Conservation (phyloP, 768 basidiomycete species). For the Trametes meyenii region DNA sequence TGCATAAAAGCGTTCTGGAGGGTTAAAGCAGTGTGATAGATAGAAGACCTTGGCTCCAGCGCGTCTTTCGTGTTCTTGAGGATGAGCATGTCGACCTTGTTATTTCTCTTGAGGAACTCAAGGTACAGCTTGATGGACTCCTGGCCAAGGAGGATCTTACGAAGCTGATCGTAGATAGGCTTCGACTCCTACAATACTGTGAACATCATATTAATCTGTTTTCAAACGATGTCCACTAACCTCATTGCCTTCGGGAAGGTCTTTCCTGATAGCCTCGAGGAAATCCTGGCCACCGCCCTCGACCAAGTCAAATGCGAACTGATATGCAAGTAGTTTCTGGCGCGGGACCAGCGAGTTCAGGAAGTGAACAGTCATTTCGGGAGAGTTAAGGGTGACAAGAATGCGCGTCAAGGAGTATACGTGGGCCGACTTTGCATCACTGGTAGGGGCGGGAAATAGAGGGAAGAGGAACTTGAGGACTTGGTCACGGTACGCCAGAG, state of each 20-base stretch:
- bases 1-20: slow-evolving; percentile 98
- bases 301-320: slow-evolving; percentile 93
- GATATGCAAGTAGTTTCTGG: slow-evolving; percentile 83
- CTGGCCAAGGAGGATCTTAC: slow-evolving; percentile 85
- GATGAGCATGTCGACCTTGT: slow-evolving; percentile 89
- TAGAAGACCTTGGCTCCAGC: slow-evolving; percentile 91
- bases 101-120: slow-evolving; percentile 94
- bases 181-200: slow-evolving; percentile 51
- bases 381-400: slow-evolving; percentile 84
- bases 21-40: slow-evolving; percentile 96
- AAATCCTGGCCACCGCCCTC: slow-evolving; percentile 96
- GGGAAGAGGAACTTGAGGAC: slow-evolving; percentile 78
- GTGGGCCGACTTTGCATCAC: slow-evolving; percentile 74
- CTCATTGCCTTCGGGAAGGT: slow-evolving; percentile 68
- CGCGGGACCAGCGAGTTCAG: slow-evolving; percentile 70
- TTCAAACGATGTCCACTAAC: slow-evolving; percentile 40
- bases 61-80: slow-evolving; percentile 95
- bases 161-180: slow-evolving; percentile 71
- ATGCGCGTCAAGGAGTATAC: slow-evolving; percentile 84
- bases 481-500: slow-evolving; percentile 81
- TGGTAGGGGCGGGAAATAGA: slow-evolving; percentile 80
- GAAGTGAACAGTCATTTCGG: slow-evolving; percentile 76
- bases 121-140: slow-evolving; percentile 92
- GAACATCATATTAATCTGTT: not conserved
- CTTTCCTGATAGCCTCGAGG: slow-evolving; percentile 71